Evolutionary conservation across 495 filamentous ascomycete genomes (phyloP), one percentile per base, ranked within the genome.

Genomic region (Penicillium coprophilum): DNA sequence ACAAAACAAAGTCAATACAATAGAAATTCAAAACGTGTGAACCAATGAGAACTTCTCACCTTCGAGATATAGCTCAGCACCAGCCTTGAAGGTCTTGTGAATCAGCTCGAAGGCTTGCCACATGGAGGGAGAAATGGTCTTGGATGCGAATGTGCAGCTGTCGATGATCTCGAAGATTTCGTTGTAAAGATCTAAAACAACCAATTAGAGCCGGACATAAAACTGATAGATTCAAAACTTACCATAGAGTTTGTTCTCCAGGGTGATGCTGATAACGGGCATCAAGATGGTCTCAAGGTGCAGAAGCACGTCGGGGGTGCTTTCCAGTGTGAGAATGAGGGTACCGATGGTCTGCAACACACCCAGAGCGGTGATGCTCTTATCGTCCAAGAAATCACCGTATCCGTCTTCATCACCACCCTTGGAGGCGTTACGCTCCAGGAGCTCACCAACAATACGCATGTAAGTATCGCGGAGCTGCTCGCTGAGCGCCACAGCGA

Each of bases 121-220:
- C 94, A 98, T 98, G 31, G 88, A 96, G 21, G 88, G 85, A 4
- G 94, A 96, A 57, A 98, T 96, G 34, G 82, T 81, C 76, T 97
- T 98, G 34, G 94, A 92, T 15, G 94, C 87, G 67, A 97, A 98
- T n/a, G 95, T 98, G 76, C 95, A 98, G 79, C 90, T 96, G 70
- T 98, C 94, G 63, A 98, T 95, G 63, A 98, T 98, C 72, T 98
- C 94, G 65, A 98, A 98, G 12, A 97, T 84, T 65, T 98, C 94
- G 66, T 97, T 97, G 72, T 96, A 97, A 1, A 98, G 77, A 73
- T 98, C 89, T 47, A 31, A 30, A 24, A 32, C 3, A 31, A 7
- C 0, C 10, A 13, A 8, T 47, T 85, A 57, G 23, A 34, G n/a
- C 23, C 12, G n/a, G 19, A 23, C 6, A 36, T 12, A 38, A 2